These are phyloP conservation scores for Hanseniaspora clermontiae DNA, from an alignment of 805 yeast genomes.

Conservation along the genomic window DNA sequence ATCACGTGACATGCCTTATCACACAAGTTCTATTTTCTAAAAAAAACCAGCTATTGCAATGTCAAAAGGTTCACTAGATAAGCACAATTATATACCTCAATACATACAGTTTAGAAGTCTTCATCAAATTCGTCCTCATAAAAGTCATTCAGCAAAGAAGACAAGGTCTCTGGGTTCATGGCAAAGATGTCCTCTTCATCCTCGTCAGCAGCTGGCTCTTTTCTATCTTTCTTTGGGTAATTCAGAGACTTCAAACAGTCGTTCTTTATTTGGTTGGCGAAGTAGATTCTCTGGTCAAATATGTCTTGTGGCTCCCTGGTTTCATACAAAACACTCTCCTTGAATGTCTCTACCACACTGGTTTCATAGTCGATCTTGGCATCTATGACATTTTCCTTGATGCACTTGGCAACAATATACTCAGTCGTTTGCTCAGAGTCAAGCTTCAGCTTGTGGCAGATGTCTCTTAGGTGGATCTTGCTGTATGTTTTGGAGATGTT, in stretches of 20 bases:
- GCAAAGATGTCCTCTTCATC: conserved; percentile 16
- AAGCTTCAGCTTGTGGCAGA: conserved; percentile 79
- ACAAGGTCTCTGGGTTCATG: conserved; percentile 11
- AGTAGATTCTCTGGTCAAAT: conserved; percentile 85
- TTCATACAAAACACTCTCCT: conserved; percentile 72
- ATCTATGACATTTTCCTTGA: conserved; percentile 93
- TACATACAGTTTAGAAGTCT: not conserved
- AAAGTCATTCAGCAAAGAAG: conserved; percentile 20
- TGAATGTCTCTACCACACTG: conserved; percentile 85
- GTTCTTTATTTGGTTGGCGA: conserved; percentile 79
- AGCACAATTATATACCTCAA: not conserved
- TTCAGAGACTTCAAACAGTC: conserved; percentile 92
- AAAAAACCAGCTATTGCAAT: not conserved
- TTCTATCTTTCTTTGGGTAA: conserved; percentile 42
- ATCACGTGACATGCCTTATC: not conserved
- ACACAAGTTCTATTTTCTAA: not conserved
- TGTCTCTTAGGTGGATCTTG: conserved; percentile 80
- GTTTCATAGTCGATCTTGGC: conserved; percentile 82
- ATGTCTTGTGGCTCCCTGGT: conserved; percentile 76
- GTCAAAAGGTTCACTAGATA: no score
- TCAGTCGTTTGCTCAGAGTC: conserved; percentile 95
- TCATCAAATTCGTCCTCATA: conserved; percentile 25
- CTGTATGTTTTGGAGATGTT: conserved; percentile 84
- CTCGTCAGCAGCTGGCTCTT: conserved; percentile 16
- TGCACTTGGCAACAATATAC: conserved; percentile 91